These are phyloP conservation scores for Mycogone perniciosa DNA, from an alignment of 2,329 filamentous ascomycete genomes.

Conservation along the genomic window DNA sequence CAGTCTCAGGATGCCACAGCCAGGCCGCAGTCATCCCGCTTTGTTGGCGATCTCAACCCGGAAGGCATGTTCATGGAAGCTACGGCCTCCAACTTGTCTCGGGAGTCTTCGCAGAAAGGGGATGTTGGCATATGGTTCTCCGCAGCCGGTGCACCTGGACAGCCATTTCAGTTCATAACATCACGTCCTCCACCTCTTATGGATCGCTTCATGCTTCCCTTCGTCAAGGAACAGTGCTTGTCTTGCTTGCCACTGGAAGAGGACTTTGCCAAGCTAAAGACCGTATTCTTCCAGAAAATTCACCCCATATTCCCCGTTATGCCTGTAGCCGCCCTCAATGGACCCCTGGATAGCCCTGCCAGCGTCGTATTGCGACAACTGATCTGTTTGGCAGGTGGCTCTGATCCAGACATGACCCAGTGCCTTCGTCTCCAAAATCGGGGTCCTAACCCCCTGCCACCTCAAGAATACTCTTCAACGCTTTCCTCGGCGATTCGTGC, in stretches of 20 bases:
- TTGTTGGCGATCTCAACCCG: slow-evolving; percentile 54
- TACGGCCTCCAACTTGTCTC: slow-evolving; percentile 30
- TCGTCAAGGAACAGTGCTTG: slow-evolving; percentile 40
- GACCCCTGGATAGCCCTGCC: slow-evolving; percentile 26
- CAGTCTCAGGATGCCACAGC: slow-evolving; percentile 13
- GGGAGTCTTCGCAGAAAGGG: slow-evolving; percentile 38
- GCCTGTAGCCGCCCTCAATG: slow-evolving; percentile 29
- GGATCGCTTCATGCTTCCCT: slow-evolving; percentile 36
- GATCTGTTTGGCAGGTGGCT: slow-evolving; percentile 48
- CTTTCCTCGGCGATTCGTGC: slow-evolving; percentile 44
- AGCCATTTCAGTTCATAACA: slow-evolving; percentile 32
- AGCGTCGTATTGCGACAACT: slow-evolving; percentile 46
- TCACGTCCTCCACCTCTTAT: slow-evolving; percentile 32
- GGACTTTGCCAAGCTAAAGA: slow-evolving; percentile 40
- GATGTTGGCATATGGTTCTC: slow-evolving; percentile 52
- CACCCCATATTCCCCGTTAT: slow-evolving; percentile 51
- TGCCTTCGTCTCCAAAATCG: slow-evolving; percentile 40
- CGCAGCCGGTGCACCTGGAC: slow-evolving; percentile 18
- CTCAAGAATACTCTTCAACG: slow-evolving; percentile 42
- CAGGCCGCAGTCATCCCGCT: slow-evolving; percentile 35
- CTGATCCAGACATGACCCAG: slow-evolving; percentile 39
- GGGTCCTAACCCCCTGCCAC: slow-evolving; percentile 33
- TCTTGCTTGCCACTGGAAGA: slow-evolving; percentile 40
- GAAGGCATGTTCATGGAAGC: slow-evolving; percentile 55
- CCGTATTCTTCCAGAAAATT: slow-evolving; percentile 45